Base-by-base conservation (phyloP, 2,329 filamentous ascomycete genomes). In the Scopulariopsis brevicaulis region DNA sequence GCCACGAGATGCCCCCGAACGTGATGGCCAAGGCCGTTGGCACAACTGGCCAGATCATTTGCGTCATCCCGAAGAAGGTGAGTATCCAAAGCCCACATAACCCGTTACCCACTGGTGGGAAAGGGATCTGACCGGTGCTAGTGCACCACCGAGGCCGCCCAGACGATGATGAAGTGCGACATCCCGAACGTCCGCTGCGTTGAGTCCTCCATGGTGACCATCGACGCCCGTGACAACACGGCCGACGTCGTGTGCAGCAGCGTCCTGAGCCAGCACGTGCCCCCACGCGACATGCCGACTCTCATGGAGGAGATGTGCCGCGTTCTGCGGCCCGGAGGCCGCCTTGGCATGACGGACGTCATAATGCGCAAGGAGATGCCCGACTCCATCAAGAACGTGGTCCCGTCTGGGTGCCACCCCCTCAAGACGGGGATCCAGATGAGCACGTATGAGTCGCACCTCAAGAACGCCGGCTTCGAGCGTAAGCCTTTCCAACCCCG, bases 291-390 rank as follows among this genome's bases (percentile, higher is more conserved):
- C 22, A 35, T 52, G 6, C 56, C 53, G 50, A 6, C 40, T 8
- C 35, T 54, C 24, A n/a, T 54, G 18, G 56, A 58, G 10, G 50
- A 52, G 24, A 24, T 53, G 20, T 46, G 22, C 20, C 56, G 56
- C 14, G 43, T 54, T 6, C 50, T 58, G 14, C 28, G 28, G 50
- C 56, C 56, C 14, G 56, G 56, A 12, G 56, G 56, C 22, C 56
- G 56, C 22, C 11, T 53, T 10, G 50, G 10, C 35, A 15, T 58
- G 5, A 40, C 50, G 8, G 56, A 58, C 6, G 11, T 54, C 11
- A 35, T 58, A 1, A 34, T 58, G 8, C 56, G 56, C 14, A 58
- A 53, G 56, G 35, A 53, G 20, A 52, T 58, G 12, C 50, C 51
- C 0, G 56, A 58, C 15, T 6, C 14, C 24, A 34, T 48, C 24